Percentiles rank a stretch among this genome's conserved stretches.
Conservation (phyloP, 805 yeast genomes). For the Metschnikowia arizonensis region DNA sequence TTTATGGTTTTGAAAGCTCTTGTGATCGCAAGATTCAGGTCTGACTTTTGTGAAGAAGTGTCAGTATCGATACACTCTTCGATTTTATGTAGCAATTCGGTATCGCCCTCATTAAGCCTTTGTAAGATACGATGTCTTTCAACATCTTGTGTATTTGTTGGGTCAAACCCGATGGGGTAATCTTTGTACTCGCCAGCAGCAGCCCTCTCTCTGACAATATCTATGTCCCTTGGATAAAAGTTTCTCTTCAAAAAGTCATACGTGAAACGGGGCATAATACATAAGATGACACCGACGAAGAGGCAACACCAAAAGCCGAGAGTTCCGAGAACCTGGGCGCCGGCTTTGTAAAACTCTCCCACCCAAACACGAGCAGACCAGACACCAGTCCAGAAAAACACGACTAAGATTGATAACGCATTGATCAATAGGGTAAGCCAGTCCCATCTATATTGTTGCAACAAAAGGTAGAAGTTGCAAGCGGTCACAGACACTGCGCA, state of each 20-base stretch:
- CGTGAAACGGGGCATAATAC: constrained; percentile 59
- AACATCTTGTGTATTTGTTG: constrained; percentile 44
- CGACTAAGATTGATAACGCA: constrained; percentile 51
- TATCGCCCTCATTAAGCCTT: constrained; percentile 31
- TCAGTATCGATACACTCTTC: constrained; percentile 26
- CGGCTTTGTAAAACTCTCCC: constrained; percentile 61
- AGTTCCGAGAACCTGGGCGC: constrained; percentile 58
- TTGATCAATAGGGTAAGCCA: constrained; percentile 55
- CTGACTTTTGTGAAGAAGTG: constrained; percentile 9
- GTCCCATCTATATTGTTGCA: constrained; percentile 77
- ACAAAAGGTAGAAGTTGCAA: constrained; percentile 60
- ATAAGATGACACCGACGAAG: constrained; percentile 50
- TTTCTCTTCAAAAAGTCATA: constrained; percentile 47
- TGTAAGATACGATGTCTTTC: constrained; percentile 35
- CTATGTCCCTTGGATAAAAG: constrained; percentile 63
- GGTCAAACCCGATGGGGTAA: constrained; percentile 51
- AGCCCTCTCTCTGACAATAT: constrained; percentile 63
- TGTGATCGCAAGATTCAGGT: constrained; percentile 14
- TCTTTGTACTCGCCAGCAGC: constrained; percentile 47
- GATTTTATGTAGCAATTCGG: constrained; percentile 31
- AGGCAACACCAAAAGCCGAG: constrained; percentile 62
- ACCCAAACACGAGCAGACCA: constrained; percentile 57
- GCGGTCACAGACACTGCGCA: constrained; percentile 59
- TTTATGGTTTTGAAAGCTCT: constrained; percentile 33
- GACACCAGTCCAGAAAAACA: constrained; percentile 77